These are phyloP conservation scores for Oryza nivara DNA, from an alignment of 176 grass and related monocot genomes.

Conservation along the genomic window DNA sequence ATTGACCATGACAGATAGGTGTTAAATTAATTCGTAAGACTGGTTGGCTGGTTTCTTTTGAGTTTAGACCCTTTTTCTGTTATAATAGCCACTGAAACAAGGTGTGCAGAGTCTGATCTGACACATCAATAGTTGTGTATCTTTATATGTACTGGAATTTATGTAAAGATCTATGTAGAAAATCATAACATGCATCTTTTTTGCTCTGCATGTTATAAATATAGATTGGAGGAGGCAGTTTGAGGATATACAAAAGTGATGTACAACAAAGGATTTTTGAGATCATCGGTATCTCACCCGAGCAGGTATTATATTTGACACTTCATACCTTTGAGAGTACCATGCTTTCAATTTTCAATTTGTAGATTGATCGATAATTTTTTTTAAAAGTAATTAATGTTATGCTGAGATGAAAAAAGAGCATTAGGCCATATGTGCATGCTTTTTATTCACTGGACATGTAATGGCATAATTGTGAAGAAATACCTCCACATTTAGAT, in stretches of 20 bases:
- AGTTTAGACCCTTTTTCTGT: not conserved
- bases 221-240: slow-evolving; percentile 91
- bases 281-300: slow-evolving; percentile 75
- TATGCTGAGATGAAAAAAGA: not conserved
- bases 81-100: not conserved
- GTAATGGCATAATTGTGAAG: slow-evolving; percentile 1
- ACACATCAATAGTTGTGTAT: not conserved
- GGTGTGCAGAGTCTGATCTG: not conserved
- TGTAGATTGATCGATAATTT: not conserved
- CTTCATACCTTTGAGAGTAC: not conserved
- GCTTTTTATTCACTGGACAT: not conserved
- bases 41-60: not conserved
- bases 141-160: not conserved
- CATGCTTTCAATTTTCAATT: slow-evolving; percentile 1
- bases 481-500: not conserved
- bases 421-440: not conserved
- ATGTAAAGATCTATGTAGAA: not conserved
- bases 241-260: slow-evolving; percentile 94
- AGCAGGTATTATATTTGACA: slow-evolving; percentile 51
- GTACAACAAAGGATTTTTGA: slow-evolving; percentile 93
- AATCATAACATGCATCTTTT: slow-evolving; percentile 1
- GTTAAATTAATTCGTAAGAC: not conserved
- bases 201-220: slow-evolving; percentile 16
- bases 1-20: not conserved
- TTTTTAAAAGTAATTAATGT: not conserved